Percentiles rank a stretch among this genome's conserved stretches.
phyloP scores from a whole-genome alignment of 768 basidiomycete species.

The Auricularia sp. region DNA sequence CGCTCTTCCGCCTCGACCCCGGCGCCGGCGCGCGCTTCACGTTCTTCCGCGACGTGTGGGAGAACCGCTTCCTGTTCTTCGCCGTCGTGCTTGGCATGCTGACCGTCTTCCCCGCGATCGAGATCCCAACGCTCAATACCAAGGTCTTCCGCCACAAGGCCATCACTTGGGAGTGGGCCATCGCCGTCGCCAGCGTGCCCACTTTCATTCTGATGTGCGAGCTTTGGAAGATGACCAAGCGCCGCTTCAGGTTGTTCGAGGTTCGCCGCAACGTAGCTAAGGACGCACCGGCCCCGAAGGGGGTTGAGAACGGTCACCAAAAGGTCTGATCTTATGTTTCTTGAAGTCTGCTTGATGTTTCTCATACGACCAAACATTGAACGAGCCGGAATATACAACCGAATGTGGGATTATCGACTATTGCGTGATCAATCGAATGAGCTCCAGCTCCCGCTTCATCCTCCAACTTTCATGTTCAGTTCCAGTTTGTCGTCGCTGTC shows the following conservation, averaged over 20 bases:
- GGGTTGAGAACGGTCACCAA: neutral
- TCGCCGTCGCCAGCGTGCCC: neutral
- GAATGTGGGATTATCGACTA: too few species aligned
- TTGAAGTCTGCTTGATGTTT: neutral
- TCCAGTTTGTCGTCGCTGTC: too few species aligned
- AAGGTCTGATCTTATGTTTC: slow-evolving; percentile 1
- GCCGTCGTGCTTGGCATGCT: slow-evolving; percentile 1
- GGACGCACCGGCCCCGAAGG: slow-evolving; percentile 13
- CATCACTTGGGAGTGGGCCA: neutral
- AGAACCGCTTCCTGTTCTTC: slow-evolving; percentile 1
- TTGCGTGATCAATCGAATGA: too few species aligned
- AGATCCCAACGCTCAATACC: neutral
- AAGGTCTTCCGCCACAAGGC: slow-evolving; percentile 3
- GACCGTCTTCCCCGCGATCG: neutral
- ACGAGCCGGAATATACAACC: too few species aligned
- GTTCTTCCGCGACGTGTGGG: slow-evolving; percentile 1
- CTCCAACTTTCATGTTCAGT: too few species aligned
- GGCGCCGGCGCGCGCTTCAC: neutral
- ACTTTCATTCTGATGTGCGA: neutral
- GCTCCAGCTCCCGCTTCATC: too few species aligned
- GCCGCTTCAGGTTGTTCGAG: neutral
- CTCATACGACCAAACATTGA: too few species aligned
- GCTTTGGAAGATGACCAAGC: neutral
- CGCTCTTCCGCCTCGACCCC: neutral
- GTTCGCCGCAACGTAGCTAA: slow-evolving; percentile 15